Evolutionary conservation across 768 basidiomycete species (phyloP), one percentile per base, ranked within the genome.

Genomic region (Russula sp.): DNA sequence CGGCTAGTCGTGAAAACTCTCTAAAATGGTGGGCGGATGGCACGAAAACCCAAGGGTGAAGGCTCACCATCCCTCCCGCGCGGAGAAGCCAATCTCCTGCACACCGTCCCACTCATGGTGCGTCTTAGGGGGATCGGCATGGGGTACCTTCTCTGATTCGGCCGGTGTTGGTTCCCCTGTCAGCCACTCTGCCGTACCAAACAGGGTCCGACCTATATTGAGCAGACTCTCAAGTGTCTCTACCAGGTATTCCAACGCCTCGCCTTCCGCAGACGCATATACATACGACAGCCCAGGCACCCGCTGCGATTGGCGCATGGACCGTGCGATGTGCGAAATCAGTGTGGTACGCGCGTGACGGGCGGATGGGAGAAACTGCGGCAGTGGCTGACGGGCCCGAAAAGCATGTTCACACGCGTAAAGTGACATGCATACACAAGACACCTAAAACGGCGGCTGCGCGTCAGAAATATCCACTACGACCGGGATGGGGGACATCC

Each of bases 361-460:
- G 6, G 77, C 70, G 4, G 79, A 81, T 3, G 81, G 81, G 8
- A 82, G 73, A 62, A 80, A 81, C 60, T 82, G 80, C 0, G 81
- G 80, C 18, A 82, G 72, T 13, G 79, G 76, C 61, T 79, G 78
- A 34, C 77, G 75, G 6, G 76, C 76, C 4, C 75, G 70, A 69
- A 82, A 81, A 3, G 77, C 79, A 37, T 80, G 77, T 63, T 82
- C 80, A 61, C 76, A 77, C 3, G 79, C 79, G 61, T 79, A 82
- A n/a, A 82, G 71, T 2, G 74, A 73, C 55, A 82, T 71, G 68
- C 78, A 81, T 8, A 81, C 70, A 65, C 77, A 76, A 2, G 80
- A 82, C 62, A 81, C 75, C 73, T 78, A 56, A 61, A 42, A 34
- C 27, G 18, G 16, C 27, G 14, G 18, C 31, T 49, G 20, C 27